A percentile compares a stretch with the other conserved stretches of the same genome.
These are phyloP conservation scores for Pleurotus citrinopileatus DNA, from an alignment of 768 basidiomycete species.

Conservation along the genomic window DNA sequence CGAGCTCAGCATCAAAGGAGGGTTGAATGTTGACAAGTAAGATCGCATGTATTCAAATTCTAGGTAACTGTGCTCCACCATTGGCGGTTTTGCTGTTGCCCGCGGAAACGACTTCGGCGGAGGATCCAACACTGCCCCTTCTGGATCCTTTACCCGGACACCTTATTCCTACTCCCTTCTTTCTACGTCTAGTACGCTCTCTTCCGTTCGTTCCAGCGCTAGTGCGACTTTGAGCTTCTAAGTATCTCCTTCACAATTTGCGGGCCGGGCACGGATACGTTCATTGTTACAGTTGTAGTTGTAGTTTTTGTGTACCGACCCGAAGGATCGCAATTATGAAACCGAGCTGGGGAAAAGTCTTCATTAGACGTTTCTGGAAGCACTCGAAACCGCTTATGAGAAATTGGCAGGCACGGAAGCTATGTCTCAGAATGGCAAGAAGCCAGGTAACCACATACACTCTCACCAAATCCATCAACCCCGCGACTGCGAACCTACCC, in stretches of 20 bases:
- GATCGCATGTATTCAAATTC: too few species aligned
- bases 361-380: neutral
- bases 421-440: too few species aligned
- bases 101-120: slow-evolving; percentile 29
- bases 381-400: too few species aligned
- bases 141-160: slow-evolving; percentile 25
- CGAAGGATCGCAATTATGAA: neutral
- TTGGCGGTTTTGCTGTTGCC: slow-evolving; percentile 39
- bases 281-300: neutral
- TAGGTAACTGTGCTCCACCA: slow-evolving; percentile 42
- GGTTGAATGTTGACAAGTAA: too few species aligned
- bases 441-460: too few species aligned
- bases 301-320: neutral
- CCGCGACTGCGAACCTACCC: too few species aligned
- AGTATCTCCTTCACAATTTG: neutral
- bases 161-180: slow-evolving; percentile 26
- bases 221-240: slow-evolving; percentile 21
- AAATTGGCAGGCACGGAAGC: too few species aligned
- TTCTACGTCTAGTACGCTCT: slow-evolving; percentile 18
- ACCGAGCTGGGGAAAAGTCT: neutral
- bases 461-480: too few species aligned
- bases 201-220: slow-evolving; percentile 22
- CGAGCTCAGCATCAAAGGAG: too few species aligned
- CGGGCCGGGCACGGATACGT: neutral
- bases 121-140: slow-evolving; percentile 25